Percentiles rank a stretch among this genome's conserved stretches.
Conservation (phyloP, 2,329 filamentous ascomycete genomes). For the Pseudogymnoascus sp. region DNA sequence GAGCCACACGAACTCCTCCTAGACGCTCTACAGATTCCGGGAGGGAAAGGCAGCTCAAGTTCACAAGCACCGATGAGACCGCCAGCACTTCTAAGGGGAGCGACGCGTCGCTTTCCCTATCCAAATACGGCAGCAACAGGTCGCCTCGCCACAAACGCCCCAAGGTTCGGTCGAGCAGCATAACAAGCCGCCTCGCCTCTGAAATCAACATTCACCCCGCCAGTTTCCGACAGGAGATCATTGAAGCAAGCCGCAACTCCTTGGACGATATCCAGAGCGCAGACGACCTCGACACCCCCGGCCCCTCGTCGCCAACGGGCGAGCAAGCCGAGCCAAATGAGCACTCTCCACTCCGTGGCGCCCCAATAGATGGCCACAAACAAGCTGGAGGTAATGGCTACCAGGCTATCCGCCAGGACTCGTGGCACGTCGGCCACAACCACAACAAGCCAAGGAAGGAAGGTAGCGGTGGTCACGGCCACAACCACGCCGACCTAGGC, state of each 20-base stretch:
- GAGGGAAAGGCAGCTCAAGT: conserved; percentile 23
- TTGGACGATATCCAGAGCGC: conserved; percentile 51
- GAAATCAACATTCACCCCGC: conserved; percentile 79
- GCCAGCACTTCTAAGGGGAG: conserved; percentile 20
- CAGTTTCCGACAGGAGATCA: conserved; percentile 86
- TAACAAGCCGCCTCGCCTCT: conserved; percentile 51
- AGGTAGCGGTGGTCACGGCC: conserved; percentile 57
- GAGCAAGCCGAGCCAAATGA: conserved; percentile 37
- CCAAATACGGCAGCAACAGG: conserved; percentile 13
- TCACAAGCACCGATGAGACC: conserved; percentile 24
- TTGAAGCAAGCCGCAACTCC: conserved; percentile 65
- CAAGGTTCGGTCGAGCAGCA: conserved; percentile 21
- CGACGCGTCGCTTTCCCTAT: conserved; percentile 13
- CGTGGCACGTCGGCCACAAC: conserved; percentile 64
- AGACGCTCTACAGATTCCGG: conserved; percentile 11
- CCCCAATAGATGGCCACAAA: background rate
- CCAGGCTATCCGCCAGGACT: conserved; percentile 20
- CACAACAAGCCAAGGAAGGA: conserved; percentile 66
- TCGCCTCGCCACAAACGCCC: conserved; percentile 21
- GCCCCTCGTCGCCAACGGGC: conserved; percentile 23
- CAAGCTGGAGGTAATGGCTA: background rate
- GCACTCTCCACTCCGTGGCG: conserved; percentile 21
- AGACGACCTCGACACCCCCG: conserved; percentile 33
- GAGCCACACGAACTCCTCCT: conserved; percentile 31
- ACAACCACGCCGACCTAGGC: conserved; percentile 83